Conservation (phyloP, 106 monocot genomes). For the Amphibolis antarctica region DNA sequence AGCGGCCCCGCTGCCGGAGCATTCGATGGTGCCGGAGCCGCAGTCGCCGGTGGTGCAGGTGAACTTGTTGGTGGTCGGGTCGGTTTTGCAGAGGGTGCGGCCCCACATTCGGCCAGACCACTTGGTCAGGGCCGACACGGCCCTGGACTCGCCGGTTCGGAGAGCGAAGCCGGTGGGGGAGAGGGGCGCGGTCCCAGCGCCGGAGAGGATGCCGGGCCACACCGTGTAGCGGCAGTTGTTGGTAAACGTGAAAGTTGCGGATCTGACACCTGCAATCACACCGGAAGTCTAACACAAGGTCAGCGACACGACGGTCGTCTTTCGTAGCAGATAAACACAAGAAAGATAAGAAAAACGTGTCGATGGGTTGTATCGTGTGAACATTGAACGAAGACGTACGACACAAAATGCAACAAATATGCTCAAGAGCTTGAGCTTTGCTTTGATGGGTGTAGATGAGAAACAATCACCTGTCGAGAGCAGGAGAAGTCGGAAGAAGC, state of each 20-base stretch:
- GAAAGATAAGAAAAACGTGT: too few relatives aligned
- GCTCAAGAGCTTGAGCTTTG: too few relatives aligned
- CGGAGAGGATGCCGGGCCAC: conserved; percentile 77
- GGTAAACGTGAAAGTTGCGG: conserved; percentile 57
- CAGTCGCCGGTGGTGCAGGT: conserved; percentile 16
- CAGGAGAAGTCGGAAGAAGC: too few relatives aligned
- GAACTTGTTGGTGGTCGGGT: conserved; percentile 13
- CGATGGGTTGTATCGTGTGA: too few relatives aligned
- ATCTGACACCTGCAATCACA: conserved; percentile 9
- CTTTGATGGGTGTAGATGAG: too few relatives aligned
- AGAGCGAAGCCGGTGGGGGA: conserved; percentile 29
- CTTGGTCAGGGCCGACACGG: conserved; percentile 29
- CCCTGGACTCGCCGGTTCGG: conserved; percentile 22
- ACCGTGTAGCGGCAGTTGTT: conserved; percentile 85
- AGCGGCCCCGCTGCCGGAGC: conserved; percentile 7
- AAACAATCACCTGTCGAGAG: too few relatives aligned
- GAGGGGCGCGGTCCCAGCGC: conserved; percentile 50
- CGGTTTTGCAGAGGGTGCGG: conserved; percentile 47
- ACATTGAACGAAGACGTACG: too few relatives aligned
- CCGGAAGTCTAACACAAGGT: too few relatives aligned
- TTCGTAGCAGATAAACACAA: too few relatives aligned
- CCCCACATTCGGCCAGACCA: conserved; percentile 98
- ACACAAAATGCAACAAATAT: too few relatives aligned
- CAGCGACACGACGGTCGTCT: too few relatives aligned
- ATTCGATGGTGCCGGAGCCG: conserved; percentile 5